Conservation (phyloP, 306 rosid species). For the Prunus kanzakura region DNA sequence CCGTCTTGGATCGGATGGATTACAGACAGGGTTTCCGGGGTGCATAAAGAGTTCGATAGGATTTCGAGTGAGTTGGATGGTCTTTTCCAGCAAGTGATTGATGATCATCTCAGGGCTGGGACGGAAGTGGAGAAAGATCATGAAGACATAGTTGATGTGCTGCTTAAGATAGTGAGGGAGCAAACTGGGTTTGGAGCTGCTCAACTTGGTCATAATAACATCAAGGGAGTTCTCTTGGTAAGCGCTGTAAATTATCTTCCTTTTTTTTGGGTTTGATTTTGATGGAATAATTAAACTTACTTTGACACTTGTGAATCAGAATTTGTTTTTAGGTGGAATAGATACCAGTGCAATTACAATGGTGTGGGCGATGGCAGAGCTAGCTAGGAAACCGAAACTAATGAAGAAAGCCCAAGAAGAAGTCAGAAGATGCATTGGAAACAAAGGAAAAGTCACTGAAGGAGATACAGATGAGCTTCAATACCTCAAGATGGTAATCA, state of each 20-base stretch:
- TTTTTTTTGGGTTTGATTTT: not conserved
- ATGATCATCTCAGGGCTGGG: conserved; percentile 19
- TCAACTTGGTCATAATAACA: conserved; percentile 12
- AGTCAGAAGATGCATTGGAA: not conserved
- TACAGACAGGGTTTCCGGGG: conserved; percentile 30
- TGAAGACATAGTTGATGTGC: conserved; percentile 28
- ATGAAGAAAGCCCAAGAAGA: conserved; percentile 44
- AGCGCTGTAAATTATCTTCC: not conserved
- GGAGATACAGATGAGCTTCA: conserved; percentile 22
- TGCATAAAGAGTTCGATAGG: conserved; percentile 24
- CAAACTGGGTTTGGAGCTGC: not conserved
- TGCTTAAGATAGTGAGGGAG: conserved; percentile 17
- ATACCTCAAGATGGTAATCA: conserved; percentile 37
- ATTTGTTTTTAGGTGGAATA: conserved; percentile 41
- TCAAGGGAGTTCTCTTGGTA: conserved; percentile 45
- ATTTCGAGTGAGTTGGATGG: conserved; percentile 40
- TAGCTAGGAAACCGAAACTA: conserved; percentile 26
- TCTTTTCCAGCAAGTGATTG: conserved; percentile 36
- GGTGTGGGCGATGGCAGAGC: conserved; percentile 47
- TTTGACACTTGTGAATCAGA: conserved; percentile 2
- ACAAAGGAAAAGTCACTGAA: conserved; percentile 20
- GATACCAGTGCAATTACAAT: conserved; percentile 31
- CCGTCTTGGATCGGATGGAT: conserved; percentile 34
- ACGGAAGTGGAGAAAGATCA: not conserved
- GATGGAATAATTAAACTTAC: not conserved